phyloP scores from a whole-genome alignment of 129 eudicot species.

The Flaveria robusta region DNA sequence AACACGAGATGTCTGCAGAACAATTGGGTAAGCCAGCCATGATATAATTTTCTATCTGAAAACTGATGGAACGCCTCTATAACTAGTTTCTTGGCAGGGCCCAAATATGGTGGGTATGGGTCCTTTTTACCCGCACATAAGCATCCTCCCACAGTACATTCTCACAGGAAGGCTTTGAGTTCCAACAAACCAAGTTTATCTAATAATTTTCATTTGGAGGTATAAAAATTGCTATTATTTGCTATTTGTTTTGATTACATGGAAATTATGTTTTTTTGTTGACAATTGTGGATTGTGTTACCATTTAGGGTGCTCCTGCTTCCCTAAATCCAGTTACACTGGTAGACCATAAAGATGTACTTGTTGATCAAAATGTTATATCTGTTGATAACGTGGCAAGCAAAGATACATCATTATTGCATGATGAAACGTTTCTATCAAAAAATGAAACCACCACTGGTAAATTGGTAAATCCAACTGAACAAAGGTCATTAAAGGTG shows the following conservation, averaged over 20 bases:
- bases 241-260: conserved; percentile 18
- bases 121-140: conserved; percentile 74
- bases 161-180: conserved; percentile 45
- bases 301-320: conserved; percentile 46
- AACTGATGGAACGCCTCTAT: conserved; percentile 25
- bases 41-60: conserved; percentile 5
- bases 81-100: conserved; percentile 59
- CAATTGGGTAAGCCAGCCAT: conserved; percentile 62
- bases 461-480: conserved; percentile 42
- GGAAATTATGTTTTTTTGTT: conserved; percentile 27
- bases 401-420: conserved; percentile 34
- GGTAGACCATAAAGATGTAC: conserved; percentile 9
- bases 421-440: conserved; percentile 29
- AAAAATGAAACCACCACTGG: conserved; percentile 33
- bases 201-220: conserved; percentile 46
- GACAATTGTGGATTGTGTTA: conserved; percentile 42
- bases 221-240: conserved; percentile 26
- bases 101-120: conserved; percentile 81
- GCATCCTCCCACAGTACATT: conserved; percentile 46
- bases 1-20: conserved; percentile 63
- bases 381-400: conserved; percentile 34
- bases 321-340: conserved; percentile 34
- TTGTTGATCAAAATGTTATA: conserved; percentile 18
- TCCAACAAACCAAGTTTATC: conserved; percentile 41
- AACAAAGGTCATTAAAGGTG: conserved; percentile 54